Base-by-base conservation (phyloP, 1,139 yeast genomes). In the Geotrichum carabidarum region DNA sequence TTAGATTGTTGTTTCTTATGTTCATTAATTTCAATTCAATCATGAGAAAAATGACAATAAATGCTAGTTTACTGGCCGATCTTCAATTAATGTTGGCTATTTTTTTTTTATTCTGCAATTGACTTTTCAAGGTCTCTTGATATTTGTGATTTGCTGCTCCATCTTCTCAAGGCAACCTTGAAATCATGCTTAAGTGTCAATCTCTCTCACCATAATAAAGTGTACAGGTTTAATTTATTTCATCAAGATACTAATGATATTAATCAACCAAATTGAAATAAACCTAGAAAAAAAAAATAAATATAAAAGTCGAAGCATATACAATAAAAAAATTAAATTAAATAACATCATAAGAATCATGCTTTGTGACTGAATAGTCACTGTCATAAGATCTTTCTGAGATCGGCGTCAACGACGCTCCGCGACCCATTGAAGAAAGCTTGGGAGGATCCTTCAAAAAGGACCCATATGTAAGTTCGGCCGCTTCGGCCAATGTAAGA, bases 341-440 rank as follows among this genome's bases (percentile, higher is more conserved):
- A 17, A 35, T 45, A 31, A 35, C 37, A 36, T 45, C 49, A 22
- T 36, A 36, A 34, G 14, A 17, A 8, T 45, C 49, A 36, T 15
- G 42, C 37, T 36, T 35, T 12, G 45, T 48, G 30, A 36, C n/a
- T 5, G 51, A 48, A 18, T 40, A 48, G 40, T 50, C 54, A 18
- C 49, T 43, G 27, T 49, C 50, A 32, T 50, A 45, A 17, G 49
- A 48, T 15, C 48, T 43, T 42, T 54, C 57, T 4, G 57, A 54
- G 17, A 54, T 54, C 14, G 57, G 57, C 11, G 57, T 54, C 15
- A 54, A 30, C 2, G 57, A 50, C 11, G 44, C 50, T 17, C 45
- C 14, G 12, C 40, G 42, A n/a, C 44, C 42, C 40, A 52, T 52
- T 11, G 44, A 18, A 22, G 38, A 35, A 12, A 31, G 27, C 18